phyloP scores from a whole-genome alignment of 2,329 filamentous ascomycete species.

The Aspergillus sp. region DNA sequence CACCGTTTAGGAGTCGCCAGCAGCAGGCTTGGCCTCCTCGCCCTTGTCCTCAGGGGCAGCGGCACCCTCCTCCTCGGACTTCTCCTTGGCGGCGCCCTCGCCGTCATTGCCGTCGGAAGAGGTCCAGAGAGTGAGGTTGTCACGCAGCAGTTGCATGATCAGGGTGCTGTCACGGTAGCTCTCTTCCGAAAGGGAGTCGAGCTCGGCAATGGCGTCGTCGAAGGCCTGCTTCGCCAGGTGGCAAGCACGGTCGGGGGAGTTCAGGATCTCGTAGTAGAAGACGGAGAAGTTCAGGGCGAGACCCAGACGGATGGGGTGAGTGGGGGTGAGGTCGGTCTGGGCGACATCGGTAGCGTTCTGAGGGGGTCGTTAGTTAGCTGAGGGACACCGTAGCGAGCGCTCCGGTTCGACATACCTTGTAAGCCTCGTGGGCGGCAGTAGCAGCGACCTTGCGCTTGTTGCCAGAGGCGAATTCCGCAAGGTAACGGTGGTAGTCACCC shows the following conservation, averaged over 20 bases:
- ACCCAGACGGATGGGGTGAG: constrained; percentile 96
- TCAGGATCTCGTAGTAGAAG: constrained; percentile 99
- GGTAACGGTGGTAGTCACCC: constrained; percentile 99
- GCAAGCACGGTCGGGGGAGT: constrained; percentile 96
- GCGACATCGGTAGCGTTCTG: constrained; percentile 98
- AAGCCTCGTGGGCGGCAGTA: constrained; percentile 92
- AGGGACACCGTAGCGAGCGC: background rate
- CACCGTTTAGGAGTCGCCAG: constrained; percentile 33
- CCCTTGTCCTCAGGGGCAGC: constrained; percentile 45
- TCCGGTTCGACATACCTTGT: constrained; percentile 69
- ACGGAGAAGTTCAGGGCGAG: constrained; percentile 99
- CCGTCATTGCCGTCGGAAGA: constrained; percentile 82
- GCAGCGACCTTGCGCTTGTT: constrained; percentile 95
- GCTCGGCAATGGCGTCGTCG: constrained; percentile 97
- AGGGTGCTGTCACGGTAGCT: constrained; percentile 98
- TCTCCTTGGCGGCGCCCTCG: constrained; percentile 60
- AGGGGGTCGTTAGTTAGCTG: background rate
- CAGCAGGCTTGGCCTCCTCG: constrained; percentile 37
- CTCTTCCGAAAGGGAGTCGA: constrained; percentile 96
- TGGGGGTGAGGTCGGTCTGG: constrained; percentile 94
- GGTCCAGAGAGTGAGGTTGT: constrained; percentile 98
- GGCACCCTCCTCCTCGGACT: constrained; percentile 49
- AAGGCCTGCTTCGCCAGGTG: constrained; percentile 99
- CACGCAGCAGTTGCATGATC: constrained; percentile 98
- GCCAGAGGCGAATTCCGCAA: constrained; percentile 91